Evolutionary conservation across 306 rosid genomes (phyloP).

Genomic region (Fragaria vesca): DNA sequence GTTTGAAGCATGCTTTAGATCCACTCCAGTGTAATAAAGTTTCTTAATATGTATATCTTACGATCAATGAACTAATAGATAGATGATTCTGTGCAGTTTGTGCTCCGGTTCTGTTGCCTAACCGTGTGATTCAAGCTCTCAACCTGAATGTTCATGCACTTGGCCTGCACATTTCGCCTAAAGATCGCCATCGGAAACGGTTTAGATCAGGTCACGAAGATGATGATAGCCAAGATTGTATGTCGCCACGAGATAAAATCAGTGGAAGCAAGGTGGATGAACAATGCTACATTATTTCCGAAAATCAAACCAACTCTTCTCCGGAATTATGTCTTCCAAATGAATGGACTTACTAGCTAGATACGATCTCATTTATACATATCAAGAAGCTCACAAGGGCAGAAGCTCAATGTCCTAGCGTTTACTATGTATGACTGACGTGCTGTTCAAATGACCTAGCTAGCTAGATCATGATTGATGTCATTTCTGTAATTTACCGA

Average conservation of each 20-base stretch:
- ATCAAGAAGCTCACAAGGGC: background rate
- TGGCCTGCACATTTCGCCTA: conserved; percentile 55
- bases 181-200: background rate
- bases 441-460: conserved; percentile 9
- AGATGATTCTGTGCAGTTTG: conserved; percentile 36
- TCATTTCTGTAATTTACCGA: background rate
- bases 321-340: conserved; percentile 68
- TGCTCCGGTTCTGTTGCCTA: conserved; percentile 70
- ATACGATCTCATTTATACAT: background rate
- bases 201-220: background rate
- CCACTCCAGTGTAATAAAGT: too few species aligned
- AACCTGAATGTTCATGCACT: conserved; percentile 64
- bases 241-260: conserved; percentile 21
- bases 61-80: too few species aligned
- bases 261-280: conserved; percentile 18
- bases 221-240: background rate
- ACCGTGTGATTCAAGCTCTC: conserved; percentile 71
- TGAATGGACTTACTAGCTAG: conserved; percentile 68
- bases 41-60: too few species aligned
- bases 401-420: background rate
- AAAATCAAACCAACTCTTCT: conserved; percentile 31
- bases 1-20: background rate
- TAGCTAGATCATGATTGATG: background rate
- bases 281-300: conserved; percentile 40
- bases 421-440: background rate